phyloP scores from a whole-genome alignment of 2,329 filamentous ascomycete genomes.

The Aspergillus pseudotamarii region DNA sequence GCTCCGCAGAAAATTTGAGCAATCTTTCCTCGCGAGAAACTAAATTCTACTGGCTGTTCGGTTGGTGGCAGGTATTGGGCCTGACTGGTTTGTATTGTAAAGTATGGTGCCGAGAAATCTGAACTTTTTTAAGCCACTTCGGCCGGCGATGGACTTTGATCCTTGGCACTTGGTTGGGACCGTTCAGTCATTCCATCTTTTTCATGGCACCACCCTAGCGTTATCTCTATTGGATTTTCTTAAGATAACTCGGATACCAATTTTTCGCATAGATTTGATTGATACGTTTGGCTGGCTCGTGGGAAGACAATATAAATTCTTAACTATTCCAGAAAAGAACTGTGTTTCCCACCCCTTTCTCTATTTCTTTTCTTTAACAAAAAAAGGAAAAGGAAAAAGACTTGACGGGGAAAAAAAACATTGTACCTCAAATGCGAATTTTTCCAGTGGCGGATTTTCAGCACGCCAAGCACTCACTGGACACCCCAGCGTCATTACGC shows the following conservation, averaged over 20 bases:
- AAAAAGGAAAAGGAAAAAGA: neutral
- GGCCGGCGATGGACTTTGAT: neutral
- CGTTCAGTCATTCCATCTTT: neutral
- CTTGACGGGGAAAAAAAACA: neutral
- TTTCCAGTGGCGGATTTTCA: conserved; percentile 3
- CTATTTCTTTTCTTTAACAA: neutral
- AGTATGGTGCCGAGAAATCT: neutral
- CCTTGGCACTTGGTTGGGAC: conserved; percentile 1
- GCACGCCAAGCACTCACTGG: neutral
- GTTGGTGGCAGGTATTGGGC: neutral
- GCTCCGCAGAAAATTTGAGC: neutral
- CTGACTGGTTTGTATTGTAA: neutral
- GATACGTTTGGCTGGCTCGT: neutral
- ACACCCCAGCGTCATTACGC: neutral
- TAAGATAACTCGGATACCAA: neutral
- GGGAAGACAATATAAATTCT: neutral
- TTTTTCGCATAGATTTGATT: neutral
- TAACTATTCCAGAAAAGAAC: neutral
- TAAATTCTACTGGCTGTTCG: neutral
- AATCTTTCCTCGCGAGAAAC: neutral
- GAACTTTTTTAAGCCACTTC: neutral
- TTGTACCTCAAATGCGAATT: neutral
- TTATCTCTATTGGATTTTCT: neutral
- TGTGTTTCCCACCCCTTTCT: neutral
- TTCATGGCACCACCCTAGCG: conserved; percentile 1